Conservation (phyloP, 2,329 filamentous ascomycete genomes). For the Trichoderma cornu-damae region DNA sequence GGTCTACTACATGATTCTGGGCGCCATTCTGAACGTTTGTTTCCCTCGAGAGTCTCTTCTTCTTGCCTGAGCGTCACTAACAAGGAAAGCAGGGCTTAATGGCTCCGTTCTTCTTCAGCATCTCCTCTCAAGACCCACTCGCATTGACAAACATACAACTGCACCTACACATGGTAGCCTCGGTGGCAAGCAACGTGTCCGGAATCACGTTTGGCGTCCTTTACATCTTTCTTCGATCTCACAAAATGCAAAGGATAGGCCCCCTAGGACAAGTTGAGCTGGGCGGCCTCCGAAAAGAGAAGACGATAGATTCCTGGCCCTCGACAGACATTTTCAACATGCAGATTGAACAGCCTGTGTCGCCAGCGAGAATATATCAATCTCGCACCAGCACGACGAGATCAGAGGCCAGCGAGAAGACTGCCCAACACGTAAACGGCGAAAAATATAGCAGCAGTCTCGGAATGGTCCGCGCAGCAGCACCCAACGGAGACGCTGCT, state of each 20-base stretch:
- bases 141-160: constrained; percentile 33
- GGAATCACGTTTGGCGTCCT: constrained; percentile 61
- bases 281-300: constrained; percentile 37
- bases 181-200: constrained; percentile 61
- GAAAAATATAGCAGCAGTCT: not conserved
- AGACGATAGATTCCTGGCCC: constrained; percentile 12
- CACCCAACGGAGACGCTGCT: not conserved
- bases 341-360: constrained; percentile 24
- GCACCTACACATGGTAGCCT: constrained; percentile 56
- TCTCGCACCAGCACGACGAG: constrained; percentile 9
- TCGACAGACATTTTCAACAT: constrained; percentile 20
- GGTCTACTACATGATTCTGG: constrained; percentile 61
- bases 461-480: not conserved
- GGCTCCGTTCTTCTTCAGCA: constrained; percentile 58
- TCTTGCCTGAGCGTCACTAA: not conserved
- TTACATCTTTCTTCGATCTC: constrained; percentile 62
- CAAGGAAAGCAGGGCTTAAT: constrained; percentile 44
- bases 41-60: too few species aligned
- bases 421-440: too few species aligned
- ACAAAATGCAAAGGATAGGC: constrained; percentile 51
- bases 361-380: constrained; percentile 9
- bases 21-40: constrained; percentile 53
- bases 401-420: not conserved
- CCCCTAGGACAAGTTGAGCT: constrained; percentile 40
- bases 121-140: constrained; percentile 43